Conservation (phyloP, 78 protist genomes). For the Reticulomyxa filosa region DNA sequence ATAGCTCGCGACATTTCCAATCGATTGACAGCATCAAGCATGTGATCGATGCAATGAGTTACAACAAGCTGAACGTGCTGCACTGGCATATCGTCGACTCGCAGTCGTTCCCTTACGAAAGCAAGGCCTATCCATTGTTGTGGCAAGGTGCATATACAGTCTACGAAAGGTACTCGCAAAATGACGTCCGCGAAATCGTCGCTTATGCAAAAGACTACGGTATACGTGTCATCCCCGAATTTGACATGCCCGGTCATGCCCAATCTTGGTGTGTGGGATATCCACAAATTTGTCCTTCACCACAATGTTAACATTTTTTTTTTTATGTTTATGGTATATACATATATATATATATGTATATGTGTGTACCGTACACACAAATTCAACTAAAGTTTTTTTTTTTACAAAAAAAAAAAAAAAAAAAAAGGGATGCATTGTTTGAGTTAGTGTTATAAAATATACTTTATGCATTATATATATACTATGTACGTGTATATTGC, state of each 20-base stretch:
- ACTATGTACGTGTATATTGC: no score
- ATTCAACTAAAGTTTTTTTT: no score
- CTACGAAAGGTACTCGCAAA: slow-evolving; percentile 30
- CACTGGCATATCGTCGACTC: slow-evolving; percentile 80
- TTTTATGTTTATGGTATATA: no score
- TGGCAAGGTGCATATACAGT: slow-evolving; percentile 34
- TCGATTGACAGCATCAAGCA: slow-evolving; percentile 25
- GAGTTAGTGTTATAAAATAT: no score
- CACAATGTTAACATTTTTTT: no score
- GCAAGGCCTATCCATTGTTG: slow-evolving; percentile 25
- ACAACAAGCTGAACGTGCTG: slow-evolving; percentile 46
- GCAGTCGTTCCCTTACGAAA: slow-evolving; percentile 54
- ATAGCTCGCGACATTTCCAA: slow-evolving; percentile 62
- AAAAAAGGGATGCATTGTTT: no score
- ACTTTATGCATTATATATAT: no score
- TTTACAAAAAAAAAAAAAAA: no score
- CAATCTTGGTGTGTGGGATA: slow-evolving; percentile 55
- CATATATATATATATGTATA: no score
- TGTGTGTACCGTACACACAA: no score
- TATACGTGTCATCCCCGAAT: slow-evolving; percentile 35
- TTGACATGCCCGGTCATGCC: slow-evolving; percentile 83
- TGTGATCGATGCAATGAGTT: slow-evolving; percentile 41
- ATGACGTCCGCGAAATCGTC: slow-evolving; percentile 40
- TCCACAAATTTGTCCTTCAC: slow-evolving; percentile 44
- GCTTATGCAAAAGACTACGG: slow-evolving; percentile 53